A percentile compares a stretch with the other conserved stretches of the same genome.
phyloP scores from a whole-genome alignment of 805 yeast species.

The Lachancea meyersii region DNA sequence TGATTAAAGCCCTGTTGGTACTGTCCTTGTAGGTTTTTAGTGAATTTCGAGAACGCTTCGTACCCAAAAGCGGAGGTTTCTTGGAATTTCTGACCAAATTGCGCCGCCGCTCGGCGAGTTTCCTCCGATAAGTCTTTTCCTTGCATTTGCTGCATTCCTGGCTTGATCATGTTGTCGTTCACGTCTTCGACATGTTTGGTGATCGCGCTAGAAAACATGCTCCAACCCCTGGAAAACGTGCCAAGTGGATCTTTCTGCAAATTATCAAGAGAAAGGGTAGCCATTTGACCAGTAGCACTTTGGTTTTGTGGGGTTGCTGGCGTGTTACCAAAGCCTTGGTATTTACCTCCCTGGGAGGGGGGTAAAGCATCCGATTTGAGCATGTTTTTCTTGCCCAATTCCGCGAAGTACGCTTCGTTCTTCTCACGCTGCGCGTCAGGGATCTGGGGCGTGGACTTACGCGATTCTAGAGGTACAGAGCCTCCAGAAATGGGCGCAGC shows the following conservation, averaged over 20 bases:
- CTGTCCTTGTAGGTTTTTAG: conserved; percentile 38
- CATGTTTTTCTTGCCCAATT: conserved; percentile 66
- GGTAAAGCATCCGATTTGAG: conserved; percentile 71
- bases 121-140: conserved; percentile 67
- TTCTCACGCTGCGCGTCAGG: conserved; percentile 42
- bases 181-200: conserved; percentile 80
- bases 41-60: conserved; percentile 56
- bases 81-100: conserved; percentile 90
- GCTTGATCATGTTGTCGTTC: conserved; percentile 82
- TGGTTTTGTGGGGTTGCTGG: conserved; percentile 36
- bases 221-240: conserved; percentile 92
- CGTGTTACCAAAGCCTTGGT: conserved; percentile 84
- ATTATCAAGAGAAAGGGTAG: conserved; percentile 54
- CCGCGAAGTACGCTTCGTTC: conserved; percentile 78
- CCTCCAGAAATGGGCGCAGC: neutral
- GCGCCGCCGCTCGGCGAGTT: conserved; percentile 90
- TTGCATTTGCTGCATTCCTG: conserved; percentile 75
- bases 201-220: conserved; percentile 79
- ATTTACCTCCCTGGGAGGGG: conserved; percentile 92
- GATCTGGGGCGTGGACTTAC: conserved; percentile 37
- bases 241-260: conserved; percentile 82
- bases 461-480: conserved; percentile 33
- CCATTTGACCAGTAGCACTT: conserved; percentile 19
- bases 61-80: conserved; percentile 77
- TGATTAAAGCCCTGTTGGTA: conserved; percentile 30